These are phyloP conservation scores for Lachnellula arida DNA, from an alignment of 2,329 filamentous ascomycete genomes.

Conservation along the genomic window DNA sequence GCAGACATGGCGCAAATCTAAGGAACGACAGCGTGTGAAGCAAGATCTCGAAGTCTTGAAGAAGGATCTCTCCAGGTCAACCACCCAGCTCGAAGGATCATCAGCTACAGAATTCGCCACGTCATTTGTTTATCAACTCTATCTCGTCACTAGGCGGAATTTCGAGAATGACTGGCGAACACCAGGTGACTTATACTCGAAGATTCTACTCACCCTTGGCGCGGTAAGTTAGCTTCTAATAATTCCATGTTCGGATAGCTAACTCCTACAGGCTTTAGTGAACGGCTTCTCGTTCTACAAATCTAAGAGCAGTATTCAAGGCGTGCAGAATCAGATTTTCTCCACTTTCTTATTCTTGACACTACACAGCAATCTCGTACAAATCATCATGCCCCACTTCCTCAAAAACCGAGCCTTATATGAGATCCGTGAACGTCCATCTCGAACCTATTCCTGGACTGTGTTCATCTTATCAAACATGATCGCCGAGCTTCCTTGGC, in stretches of 20 bases:
- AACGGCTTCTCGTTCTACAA: constrained; percentile 59
- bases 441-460: constrained; percentile 26
- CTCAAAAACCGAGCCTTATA: constrained; percentile 45
- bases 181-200: constrained; percentile 69
- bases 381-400: constrained; percentile 64
- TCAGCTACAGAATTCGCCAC: not conserved
- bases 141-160: not conserved
- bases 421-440: constrained; percentile 37
- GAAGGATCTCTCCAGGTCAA: not conserved
- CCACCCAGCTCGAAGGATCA: not conserved
- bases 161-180: constrained; percentile 58
- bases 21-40: not conserved
- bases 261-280: constrained; percentile 69
- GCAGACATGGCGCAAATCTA: not conserved
- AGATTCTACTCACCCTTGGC: constrained; percentile 71
- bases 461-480: constrained; percentile 38
- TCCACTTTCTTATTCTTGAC: constrained; percentile 49
- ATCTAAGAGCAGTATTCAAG: not conserved
- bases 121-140: not conserved
- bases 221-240: constrained; percentile 58
- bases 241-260: constrained; percentile 43
- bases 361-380: constrained; percentile 37
- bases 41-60: not conserved
- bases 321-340: constrained; percentile 55
- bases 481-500: constrained; percentile 77